These are phyloP conservation scores for Coniella vitis DNA, from an alignment of 2,329 filamentous ascomycete species.

Conservation along the genomic window DNA sequence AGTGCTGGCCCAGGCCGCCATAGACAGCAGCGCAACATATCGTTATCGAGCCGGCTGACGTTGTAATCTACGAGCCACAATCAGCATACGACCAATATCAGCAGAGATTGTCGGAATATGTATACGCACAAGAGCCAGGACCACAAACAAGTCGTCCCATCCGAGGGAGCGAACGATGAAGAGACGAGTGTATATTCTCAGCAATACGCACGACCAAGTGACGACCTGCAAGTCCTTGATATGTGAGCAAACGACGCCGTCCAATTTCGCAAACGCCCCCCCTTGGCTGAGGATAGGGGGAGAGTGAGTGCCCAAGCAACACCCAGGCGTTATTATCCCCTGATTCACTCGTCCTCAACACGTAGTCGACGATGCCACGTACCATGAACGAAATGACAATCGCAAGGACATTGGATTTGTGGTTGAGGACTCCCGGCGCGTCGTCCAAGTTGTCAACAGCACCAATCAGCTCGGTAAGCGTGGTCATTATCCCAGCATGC, in stretches of 20 bases:
- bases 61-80: not conserved
- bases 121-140: slow-evolving; percentile 15
- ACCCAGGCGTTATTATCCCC: no score
- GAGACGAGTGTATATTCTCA: slow-evolving; percentile 18
- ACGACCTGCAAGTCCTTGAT: slow-evolving; percentile 8
- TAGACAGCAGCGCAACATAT: slow-evolving; percentile 3
- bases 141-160: slow-evolving; percentile 19
- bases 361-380: not conserved
- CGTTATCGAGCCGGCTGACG: slow-evolving; percentile 3
- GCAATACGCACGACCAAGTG: slow-evolving; percentile 15
- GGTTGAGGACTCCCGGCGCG: slow-evolving; percentile 6
- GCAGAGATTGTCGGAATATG: not conserved
- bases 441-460: slow-evolving; percentile 6
- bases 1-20: slow-evolving; percentile 10
- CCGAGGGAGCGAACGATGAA: slow-evolving; percentile 16
- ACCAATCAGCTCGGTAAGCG: slow-evolving; percentile 11
- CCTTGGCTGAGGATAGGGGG: no score
- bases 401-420: slow-evolving; percentile 7
- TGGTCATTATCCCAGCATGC: slow-evolving; percentile 4
- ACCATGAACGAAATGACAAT: slow-evolving; percentile 10
- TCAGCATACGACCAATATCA: not conserved
- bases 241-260: no score
- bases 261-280: no score
- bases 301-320: no score
- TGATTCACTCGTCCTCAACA: no score